A percentile compares a stretch with the other conserved stretches of the same genome.
These are phyloP conservation scores for Candida quercuum DNA, from an alignment of 805 yeast genomes.

Conservation along the genomic window DNA sequence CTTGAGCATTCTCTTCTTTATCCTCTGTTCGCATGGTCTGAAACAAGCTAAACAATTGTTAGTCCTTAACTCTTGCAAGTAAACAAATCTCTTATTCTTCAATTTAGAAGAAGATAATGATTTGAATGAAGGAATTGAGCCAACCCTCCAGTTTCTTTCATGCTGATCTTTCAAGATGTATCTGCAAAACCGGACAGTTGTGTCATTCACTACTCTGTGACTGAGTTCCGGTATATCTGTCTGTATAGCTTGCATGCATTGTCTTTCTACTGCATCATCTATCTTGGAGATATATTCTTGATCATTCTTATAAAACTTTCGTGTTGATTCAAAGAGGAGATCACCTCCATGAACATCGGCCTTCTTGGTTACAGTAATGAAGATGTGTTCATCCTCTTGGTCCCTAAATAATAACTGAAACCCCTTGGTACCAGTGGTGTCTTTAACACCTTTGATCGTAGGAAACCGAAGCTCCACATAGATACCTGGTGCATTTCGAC, in stretches of 20 bases:
- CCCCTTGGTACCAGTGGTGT: slow-evolving; percentile 21
- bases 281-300: slow-evolving; percentile 9
- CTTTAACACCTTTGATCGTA: slow-evolving; percentile 1
- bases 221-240: slow-evolving; percentile 6
- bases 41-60: slow-evolving; percentile 31
- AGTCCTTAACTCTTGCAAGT: slow-evolving; percentile 22
- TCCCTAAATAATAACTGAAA: slow-evolving; percentile 27
- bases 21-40: slow-evolving; percentile 29
- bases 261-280: not conserved
- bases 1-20: slow-evolving; percentile 33
- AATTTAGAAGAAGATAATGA: slow-evolving; percentile 8
- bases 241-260: slow-evolving; percentile 2
- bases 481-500: slow-evolving; percentile 60
- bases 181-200: slow-evolving; percentile 13
- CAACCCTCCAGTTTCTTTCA: slow-evolving; percentile 32
- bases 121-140: slow-evolving; percentile 41
- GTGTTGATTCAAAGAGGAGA: slow-evolving; percentile 10
- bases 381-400: slow-evolving; percentile 7
- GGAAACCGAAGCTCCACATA: slow-evolving; percentile 38
- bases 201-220: slow-evolving; percentile 1
- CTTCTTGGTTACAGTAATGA: slow-evolving; percentile 14
- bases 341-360: slow-evolving; percentile 5
- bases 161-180: slow-evolving; percentile 27
- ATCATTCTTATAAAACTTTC: slow-evolving; percentile 5
- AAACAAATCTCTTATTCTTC: slow-evolving; percentile 26